Evolutionary conservation across 2,329 filamentous ascomycete species (phyloP).

Genomic region (Talaromyces sp.): DNA sequence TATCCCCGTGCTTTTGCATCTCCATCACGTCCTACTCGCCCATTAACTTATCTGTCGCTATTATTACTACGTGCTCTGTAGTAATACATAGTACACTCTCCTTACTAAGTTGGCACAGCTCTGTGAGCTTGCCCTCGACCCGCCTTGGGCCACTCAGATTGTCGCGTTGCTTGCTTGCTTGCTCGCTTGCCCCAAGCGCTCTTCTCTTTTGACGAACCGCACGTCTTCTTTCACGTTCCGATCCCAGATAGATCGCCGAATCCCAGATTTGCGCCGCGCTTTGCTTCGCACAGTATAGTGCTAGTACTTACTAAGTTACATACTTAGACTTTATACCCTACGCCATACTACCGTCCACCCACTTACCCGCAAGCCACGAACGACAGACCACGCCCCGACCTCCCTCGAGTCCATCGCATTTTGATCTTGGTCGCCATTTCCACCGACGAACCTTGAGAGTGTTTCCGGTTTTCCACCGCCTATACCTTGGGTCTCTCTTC

Average conservation of each 20-base stretch:
- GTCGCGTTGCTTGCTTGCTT: conserved; percentile 6
- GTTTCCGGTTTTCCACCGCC: not conserved
- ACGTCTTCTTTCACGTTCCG: not conserved
- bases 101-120: conserved; percentile 9
- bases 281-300: not conserved
- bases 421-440: not conserved
- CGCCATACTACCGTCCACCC: not conserved
- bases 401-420: not conserved
- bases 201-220: not conserved
- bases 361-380: conserved; percentile 3
- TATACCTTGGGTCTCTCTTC: not conserved
- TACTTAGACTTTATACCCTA: not conserved
- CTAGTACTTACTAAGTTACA: not conserved
- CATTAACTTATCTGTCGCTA: conserved; percentile 7
- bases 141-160: conserved; percentile 7
- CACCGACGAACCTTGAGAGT: not conserved
- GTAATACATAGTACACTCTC: not conserved
- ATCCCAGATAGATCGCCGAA: conserved; percentile 8
- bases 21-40: conserved; percentile 18
- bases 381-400: not conserved
- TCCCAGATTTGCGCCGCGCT: conserved; percentile 9
- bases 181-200: conserved; percentile 9
- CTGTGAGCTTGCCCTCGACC: conserved; percentile 9
- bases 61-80: not conserved
- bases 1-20: conserved; percentile 17